Base-by-base conservation (phyloP, 371 early-diverging fungal species). In the Mucor ambiguus region DNA sequence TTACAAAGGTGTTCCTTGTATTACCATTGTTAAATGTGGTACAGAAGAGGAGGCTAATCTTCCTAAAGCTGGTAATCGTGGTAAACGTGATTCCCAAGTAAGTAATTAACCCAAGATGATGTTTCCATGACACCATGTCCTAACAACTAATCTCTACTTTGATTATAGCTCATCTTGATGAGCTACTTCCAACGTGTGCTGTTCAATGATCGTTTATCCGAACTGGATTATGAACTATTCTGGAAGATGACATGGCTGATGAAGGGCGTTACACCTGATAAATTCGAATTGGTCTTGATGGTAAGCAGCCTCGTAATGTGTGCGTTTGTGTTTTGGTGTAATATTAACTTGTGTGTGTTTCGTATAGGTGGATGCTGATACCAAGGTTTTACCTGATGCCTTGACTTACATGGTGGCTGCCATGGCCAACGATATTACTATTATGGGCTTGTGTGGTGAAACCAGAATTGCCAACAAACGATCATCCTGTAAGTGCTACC, bases 11-110 rank as follows among this genome's bases (percentile, higher is more conserved):
- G 91, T 93, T n/a, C 95, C 98, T 5, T 92, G 92, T 72, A 83
- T 98, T 61, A 87, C 94, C 6, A 90, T 99, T 58, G 91, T 90
- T 61, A 98, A 99, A 81, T 95, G 93, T 66, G 99, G 99, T 37
- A 89, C 93, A 0, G 88, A 88, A 7, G 86, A 86, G 30, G 96
- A 97, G 68, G 78, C 72, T 11, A 70, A 71, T 20, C 75, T 66
- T n/a, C 72, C 88, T n/a, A 93, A 93, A 67, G 91, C 95, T 6
- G 96, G 96, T 16, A 98, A 99, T 74, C 88, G 99, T 65, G 99
- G 99, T 66, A 99, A 99, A 79, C 89, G 98, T 67, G 99, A 99
- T 81, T 95, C 96, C 30, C 98, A 98, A 78, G 89, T 99, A 71
- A 71, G 26, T 24, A 29, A 38, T 38, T 41, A 41, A 41, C 33